These are phyloP conservation scores for Lojkania enalia DNA, from an alignment of 2,329 filamentous ascomycete genomes.

Conservation along the genomic window DNA sequence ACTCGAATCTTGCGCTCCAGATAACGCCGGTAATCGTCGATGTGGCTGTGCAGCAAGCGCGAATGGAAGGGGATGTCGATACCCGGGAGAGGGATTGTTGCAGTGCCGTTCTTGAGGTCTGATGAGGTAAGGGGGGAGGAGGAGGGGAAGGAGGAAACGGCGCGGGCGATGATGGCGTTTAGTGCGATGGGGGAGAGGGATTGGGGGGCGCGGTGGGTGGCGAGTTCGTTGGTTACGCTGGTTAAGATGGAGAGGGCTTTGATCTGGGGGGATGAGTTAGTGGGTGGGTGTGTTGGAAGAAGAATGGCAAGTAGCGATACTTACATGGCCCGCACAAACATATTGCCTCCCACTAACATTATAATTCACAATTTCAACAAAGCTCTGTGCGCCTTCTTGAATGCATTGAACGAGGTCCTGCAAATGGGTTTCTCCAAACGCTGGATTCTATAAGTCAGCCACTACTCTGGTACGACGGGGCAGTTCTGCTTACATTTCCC, in stretches of 20 bases:
- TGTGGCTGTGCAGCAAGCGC: slow-evolving; percentile 19
- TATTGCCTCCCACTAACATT: slow-evolving; percentile 15
- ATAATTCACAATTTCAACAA: slow-evolving; percentile 18
- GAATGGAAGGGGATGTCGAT: slow-evolving; percentile 38
- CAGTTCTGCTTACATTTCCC: slow-evolving; percentile 3
- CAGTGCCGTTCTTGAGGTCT: slow-evolving; percentile 12
- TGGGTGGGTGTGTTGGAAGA: neutral
- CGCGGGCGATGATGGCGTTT: neutral
- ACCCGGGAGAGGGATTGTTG: slow-evolving; percentile 27
- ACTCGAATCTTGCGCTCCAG: slow-evolving; percentile 27
- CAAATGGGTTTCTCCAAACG: neutral
- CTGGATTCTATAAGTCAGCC: neutral
- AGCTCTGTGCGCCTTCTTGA: neutral
- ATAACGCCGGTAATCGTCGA: slow-evolving; percentile 34
- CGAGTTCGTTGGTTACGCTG: neutral
- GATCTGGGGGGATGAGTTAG: neutral
- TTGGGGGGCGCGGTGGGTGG: neutral
- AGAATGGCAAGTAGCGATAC: neutral
- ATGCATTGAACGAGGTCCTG: neutral
- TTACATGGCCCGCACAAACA: slow-evolving; percentile 40
- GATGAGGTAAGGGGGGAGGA: neutral
- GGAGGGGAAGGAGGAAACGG: neutral
- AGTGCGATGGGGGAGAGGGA: neutral
- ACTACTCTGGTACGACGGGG: neutral
- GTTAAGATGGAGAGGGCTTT: neutral